A percentile compares a stretch with the other conserved stretches of the same genome.
Evolutionary conservation across 176 grass and related monocot genomes (phyloP).

Genomic region (Bonia amplexicaulis): DNA sequence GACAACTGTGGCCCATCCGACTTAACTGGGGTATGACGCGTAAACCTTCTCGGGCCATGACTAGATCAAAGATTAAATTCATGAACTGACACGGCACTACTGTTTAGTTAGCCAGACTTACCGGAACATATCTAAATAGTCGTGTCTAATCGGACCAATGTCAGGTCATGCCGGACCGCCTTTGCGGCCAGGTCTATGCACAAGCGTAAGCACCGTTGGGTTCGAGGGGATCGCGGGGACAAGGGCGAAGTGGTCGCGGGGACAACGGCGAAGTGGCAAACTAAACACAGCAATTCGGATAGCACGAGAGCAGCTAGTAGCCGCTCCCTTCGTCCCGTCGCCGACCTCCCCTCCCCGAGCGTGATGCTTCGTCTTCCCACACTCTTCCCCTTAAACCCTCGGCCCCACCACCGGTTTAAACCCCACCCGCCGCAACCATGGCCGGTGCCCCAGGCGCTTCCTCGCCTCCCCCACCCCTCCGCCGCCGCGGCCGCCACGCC

Average conservation of each 20-base stretch:
- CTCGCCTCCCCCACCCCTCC: slow-evolving; percentile 22
- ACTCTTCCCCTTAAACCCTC: slow-evolving; percentile 41
- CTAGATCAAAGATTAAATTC: too few species aligned
- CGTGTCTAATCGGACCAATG: too few species aligned
- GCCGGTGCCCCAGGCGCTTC: background rate
- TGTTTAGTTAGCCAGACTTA: too few species aligned
- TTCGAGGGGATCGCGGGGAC: background rate
- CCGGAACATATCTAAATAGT: too few species aligned
- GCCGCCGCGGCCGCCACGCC: slow-evolving; percentile 24
- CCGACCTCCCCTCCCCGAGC: background rate
- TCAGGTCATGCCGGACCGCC: too few species aligned
- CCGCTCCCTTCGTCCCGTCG: background rate
- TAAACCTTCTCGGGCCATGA: too few species aligned
- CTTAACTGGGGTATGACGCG: too few species aligned
- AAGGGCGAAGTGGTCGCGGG: background rate
- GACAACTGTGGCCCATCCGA: fast-evolving
- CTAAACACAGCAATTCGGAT: background rate
- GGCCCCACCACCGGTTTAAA: background rate
- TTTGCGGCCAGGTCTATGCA: too few species aligned
- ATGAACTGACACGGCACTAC: too few species aligned
- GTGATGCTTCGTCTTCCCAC: slow-evolving; percentile 42
- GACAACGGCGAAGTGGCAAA: background rate
- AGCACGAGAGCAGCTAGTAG: background rate
- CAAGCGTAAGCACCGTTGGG: background rate
- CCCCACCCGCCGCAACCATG: slow-evolving; percentile 13